These are phyloP conservation scores for Colletotrichum abscissum DNA, from an alignment of 2,329 filamentous ascomycete species.

Conservation along the genomic window DNA sequence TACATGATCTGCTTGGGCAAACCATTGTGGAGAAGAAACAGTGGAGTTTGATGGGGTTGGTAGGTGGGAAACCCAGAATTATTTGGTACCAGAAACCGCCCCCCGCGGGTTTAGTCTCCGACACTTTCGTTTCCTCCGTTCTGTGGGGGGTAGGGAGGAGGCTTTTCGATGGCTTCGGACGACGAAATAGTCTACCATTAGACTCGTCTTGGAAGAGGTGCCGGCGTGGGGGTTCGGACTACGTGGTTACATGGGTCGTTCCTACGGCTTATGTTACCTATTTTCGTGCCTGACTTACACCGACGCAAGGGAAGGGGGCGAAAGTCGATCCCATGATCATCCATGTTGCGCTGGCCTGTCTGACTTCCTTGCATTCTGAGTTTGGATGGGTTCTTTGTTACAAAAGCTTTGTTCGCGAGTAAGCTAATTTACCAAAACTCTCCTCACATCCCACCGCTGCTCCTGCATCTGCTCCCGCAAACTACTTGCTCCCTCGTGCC, in stretches of 20 bases:
- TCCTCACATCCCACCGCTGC: not conserved
- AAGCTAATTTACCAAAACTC: too few relatives aligned
- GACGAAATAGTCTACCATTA: not conserved
- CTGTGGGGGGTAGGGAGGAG: constrained; percentile 24
- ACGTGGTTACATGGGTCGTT: not conserved
- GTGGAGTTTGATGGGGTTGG: constrained; percentile 27
- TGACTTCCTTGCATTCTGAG: not conserved
- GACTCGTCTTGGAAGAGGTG: not conserved
- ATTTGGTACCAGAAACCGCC: not conserved
- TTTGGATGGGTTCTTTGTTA: not conserved
- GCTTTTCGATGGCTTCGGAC: constrained; percentile 7
- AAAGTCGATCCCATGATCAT: constrained; percentile 18
- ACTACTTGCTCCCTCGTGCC: not conserved
- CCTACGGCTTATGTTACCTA: not conserved
- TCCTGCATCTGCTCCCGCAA: not conserved
- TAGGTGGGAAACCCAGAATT: not conserved
- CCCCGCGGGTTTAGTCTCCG: constrained; percentile 19
- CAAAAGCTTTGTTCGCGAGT: not conserved
- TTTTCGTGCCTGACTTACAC: constrained; percentile 18
- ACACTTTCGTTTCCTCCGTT: constrained; percentile 5
- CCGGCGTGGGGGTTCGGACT: constrained; percentile 26
- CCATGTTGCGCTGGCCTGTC: not conserved
- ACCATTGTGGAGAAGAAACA: constrained; percentile 26
- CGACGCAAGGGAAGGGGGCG: constrained; percentile 1
- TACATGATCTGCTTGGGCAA: constrained; percentile 24